A percentile compares a stretch with the other conserved stretches of the same genome.
Evolutionary conservation across 1,139 yeast species (phyloP).

Genomic region (Suzukiozyma palmioleophila): DNA sequence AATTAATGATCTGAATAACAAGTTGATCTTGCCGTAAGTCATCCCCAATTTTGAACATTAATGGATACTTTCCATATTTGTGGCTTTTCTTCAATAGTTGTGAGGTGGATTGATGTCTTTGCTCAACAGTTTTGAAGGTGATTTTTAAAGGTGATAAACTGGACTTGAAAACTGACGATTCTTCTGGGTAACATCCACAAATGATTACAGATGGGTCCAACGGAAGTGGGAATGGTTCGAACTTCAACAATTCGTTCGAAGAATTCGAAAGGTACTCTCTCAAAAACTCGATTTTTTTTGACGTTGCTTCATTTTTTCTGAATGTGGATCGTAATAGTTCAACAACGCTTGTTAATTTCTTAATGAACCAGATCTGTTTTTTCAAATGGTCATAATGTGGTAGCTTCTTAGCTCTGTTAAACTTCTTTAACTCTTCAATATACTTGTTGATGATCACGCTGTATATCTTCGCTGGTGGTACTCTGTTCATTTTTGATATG

Average conservation of each 20-base stretch:
- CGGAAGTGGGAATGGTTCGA: conserved; percentile 63
- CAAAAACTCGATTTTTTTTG: conserved; percentile 39
- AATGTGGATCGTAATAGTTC: conserved; percentile 37
- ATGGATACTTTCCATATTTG: conserved; percentile 58
- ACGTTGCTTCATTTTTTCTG: conserved; percentile 42
- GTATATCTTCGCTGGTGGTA: conserved; percentile 20
- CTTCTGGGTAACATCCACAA: conserved; percentile 74
- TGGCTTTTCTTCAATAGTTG: conserved; percentile 30
- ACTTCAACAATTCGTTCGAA: conserved; percentile 37
- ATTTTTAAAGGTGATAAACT: conserved; percentile 85
- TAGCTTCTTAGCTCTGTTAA: conserved; percentile 25
- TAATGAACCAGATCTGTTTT: conserved; percentile 44
- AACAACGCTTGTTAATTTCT: conserved; percentile 38
- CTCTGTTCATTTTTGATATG: conserved; percentile 9
- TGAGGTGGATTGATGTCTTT: conserved; percentile 18
- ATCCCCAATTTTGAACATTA: conserved; percentile 95
- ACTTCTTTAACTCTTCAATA: conserved; percentile 32
- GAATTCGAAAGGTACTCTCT: conserved; percentile 38
- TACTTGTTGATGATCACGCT: conserved; percentile 35
- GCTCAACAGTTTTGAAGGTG: conserved; percentile 57
- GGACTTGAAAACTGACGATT: conserved; percentile 84
- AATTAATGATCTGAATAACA: conserved; percentile 82
- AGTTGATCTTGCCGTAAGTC: conserved; percentile 95
- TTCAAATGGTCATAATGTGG: conserved; percentile 38
- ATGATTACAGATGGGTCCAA: conserved; percentile 65